Percentiles rank a stretch among this genome's conserved stretches.
Conservation (phyloP, 345 rosid genomes). For the Mercurialis annua region DNA sequence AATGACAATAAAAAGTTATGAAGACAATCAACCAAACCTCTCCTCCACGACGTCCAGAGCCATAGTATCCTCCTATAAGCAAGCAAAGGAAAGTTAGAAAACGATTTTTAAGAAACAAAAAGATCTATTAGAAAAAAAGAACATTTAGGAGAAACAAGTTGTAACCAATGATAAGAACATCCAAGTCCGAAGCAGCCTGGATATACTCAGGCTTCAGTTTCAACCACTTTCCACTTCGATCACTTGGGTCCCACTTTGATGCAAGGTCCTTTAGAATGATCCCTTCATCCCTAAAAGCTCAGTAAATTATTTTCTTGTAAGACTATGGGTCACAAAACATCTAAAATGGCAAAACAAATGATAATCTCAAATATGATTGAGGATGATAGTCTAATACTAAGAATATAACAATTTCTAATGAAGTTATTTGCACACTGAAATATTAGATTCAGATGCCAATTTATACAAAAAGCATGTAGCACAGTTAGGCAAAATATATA, state of each 20-base stretch:
- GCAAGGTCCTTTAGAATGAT: slow-evolving; percentile 78
- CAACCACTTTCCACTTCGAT: slow-evolving; percentile 97
- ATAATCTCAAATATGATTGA: too few species aligned
- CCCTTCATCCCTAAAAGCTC: slow-evolving; percentile 74
- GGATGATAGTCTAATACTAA: not conserved
- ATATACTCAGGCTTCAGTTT: slow-evolving; percentile 92
- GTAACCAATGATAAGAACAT: slow-evolving; percentile 87
- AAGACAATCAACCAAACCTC: slow-evolving; percentile 44
- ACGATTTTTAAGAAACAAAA: slow-evolving; percentile 7
- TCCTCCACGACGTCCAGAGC: slow-evolving; percentile 96
- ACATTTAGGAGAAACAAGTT: slow-evolving; percentile 11
- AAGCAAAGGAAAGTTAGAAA: slow-evolving; percentile 15
- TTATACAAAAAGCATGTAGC: too few species aligned
- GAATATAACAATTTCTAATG: not conserved
- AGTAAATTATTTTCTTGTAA: not conserved
- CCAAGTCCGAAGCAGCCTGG: slow-evolving; percentile 84
- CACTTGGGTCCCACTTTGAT: slow-evolving; percentile 97
- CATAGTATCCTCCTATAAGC: slow-evolving; percentile 84
- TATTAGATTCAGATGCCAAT: too few species aligned
- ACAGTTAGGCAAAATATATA: too few species aligned
- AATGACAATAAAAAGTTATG: not conserved
- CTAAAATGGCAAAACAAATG: not conserved
- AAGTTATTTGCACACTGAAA: too few species aligned
- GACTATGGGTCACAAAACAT: not conserved
- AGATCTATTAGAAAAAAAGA: slow-evolving; percentile 13